Evolutionary conservation across 345 rosid genomes (phyloP), one percentile per base, ranked within the genome.

Genomic region (Sonneratia caseolaris): DNA sequence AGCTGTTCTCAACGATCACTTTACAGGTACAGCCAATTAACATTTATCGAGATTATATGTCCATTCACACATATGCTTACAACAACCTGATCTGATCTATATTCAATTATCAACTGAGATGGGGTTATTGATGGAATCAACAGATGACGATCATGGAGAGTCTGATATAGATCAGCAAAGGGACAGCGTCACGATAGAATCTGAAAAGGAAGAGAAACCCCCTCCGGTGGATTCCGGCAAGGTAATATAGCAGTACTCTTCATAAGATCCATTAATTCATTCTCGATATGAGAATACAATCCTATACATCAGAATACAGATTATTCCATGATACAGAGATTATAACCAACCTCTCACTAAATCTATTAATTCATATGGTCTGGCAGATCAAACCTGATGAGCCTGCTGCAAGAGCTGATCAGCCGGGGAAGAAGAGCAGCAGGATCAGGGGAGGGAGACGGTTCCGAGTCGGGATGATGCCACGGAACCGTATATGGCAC

Each of bases 391-490:
- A 62, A 32, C 38, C 37, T 11, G 37, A 12, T 35, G 66, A 62
- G 9, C 37, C 66, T 35, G 66, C 3, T 4, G 5, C 5, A 14
- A 13, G 19, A 19, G 32, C 32, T 27, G 32, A 27, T 27, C 38
- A 13, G 9, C 16, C 19, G 37, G 66, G 9, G 38, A 62, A 62
- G 66, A 62, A 62, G 38, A 35, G 66, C 38, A 27, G 37, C 38
- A 62, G 38, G 66, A 35, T 27, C 32, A 27, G 32, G 32, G 32
- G 66, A 24, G 16, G 19, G 37, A 62, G 32, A 11, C 66, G 66
- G 66, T 62, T 62, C 66, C 19, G 49, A 21, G 27, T 70, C 49
- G 32, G 65, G 73, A 10, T 70, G 35, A 66, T 45, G 24, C 9
- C 32, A 27, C 32, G 37, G 37, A 42, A 37, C 5, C 10, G 66